Conservation (phyloP, 805 yeast species). For the Myxozyma mucilagina region DNA sequence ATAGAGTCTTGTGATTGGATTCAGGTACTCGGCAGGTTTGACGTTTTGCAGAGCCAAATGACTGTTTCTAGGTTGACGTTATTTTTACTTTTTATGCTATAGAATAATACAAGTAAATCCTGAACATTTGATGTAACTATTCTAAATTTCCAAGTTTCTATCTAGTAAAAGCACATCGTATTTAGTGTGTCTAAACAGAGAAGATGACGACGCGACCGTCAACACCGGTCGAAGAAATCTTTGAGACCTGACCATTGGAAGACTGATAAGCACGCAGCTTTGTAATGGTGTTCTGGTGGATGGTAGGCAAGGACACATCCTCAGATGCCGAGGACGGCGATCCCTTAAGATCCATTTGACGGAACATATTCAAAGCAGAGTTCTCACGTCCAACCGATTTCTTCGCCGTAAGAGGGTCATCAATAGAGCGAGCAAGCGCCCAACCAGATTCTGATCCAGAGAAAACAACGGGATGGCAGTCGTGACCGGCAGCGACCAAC, state of each 20-base stretch:
- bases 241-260: constrained; percentile 52
- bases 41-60: too few species aligned
- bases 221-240: constrained; percentile 74
- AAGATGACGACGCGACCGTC: constrained; percentile 92
- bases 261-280: constrained; percentile 50
- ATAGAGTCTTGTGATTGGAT: too few species aligned
- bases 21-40: too few species aligned
- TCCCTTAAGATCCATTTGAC: constrained; percentile 94
- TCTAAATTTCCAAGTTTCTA: not conserved
- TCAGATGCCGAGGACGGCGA: constrained; percentile 50
- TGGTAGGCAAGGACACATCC: constrained; percentile 59
- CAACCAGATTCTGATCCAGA: constrained; percentile 65
- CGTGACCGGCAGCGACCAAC: constrained; percentile 86
- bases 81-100: too few species aligned
- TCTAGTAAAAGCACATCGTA: not conserved
- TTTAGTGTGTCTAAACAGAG: constrained; percentile 42
- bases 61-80: too few species aligned
- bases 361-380: constrained; percentile 78
- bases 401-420: constrained; percentile 50
- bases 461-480: constrained; percentile 85
- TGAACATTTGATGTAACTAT: too few species aligned
- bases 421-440: constrained; percentile 60
- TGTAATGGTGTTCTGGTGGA: constrained; percentile 87
- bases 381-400: constrained; percentile 51
- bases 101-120: too few species aligned